Evolutionary conservation across 139 green algal species (phyloP), one percentile per base, ranked within the genome.

Genomic region (Raphidocelis subcapitata): DNA sequence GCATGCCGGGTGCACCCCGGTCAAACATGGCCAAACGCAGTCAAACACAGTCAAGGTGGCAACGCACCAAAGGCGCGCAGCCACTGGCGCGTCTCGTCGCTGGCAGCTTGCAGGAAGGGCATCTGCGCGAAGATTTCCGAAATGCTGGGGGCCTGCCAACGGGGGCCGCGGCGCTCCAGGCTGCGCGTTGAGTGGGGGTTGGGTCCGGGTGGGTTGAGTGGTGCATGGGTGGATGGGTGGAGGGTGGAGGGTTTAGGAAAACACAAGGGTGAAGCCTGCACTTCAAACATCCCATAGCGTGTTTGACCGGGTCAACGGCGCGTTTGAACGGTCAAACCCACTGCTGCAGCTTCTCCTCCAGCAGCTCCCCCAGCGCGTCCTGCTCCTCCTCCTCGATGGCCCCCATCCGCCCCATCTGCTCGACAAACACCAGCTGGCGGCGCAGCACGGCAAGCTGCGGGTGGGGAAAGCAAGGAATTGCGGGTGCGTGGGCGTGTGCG

Each of bases 391-490:
- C 69, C 56, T 75, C 69, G 31, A 75, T 57, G 41, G 69, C 69
- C 5, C 69, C 35, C 28, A 59, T 44, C 41, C 57, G 5, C 3
- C 23, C 33, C 16, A 81, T 41, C 47, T 72, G 51, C 49, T 81
- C 75, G 26, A 81, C 75, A 62, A 81, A 81, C 5, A 59, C 68
- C 52, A 71, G 46, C 67, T 81, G 75, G 18, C 69, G 70, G 2
- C 68, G 33, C 16, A 67, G 52, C 28, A 81, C 66, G 12, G 75
- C 75, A 26, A 81, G 68, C 62, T 65, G 67, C 41, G 41, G 41
- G 8, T 49, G 41, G 12, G 41, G 41, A 49, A 20, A 20, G 41
- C 8, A 49, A 20, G 41, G 8, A 49, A 49, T n/a, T n/a, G n/a
- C n/a, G n/a, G n/a, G n/a, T n/a, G n/a, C n/a, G n/a, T n/a, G n/a